Base-by-base conservation (phyloP, 2,329 filamentous ascomycete genomes). In the Claviceps sp. region DNA sequence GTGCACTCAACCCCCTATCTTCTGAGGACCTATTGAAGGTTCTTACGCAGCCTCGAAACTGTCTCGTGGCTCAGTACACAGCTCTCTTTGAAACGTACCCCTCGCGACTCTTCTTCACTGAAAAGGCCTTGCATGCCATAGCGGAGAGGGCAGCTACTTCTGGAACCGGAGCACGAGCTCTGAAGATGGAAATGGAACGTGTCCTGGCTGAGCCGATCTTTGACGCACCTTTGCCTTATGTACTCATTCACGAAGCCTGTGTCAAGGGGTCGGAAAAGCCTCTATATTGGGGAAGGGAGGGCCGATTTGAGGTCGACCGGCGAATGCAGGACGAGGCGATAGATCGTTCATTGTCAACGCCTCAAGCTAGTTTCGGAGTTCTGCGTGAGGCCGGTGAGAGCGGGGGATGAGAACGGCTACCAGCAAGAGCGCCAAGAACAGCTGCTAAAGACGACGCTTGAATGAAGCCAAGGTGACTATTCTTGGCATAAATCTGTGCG, bases 21-120 rank as follows among this genome's bases (percentile, higher is more conserved):
- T 70, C 76, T 14, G 63, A 74, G 24, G 79, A 84, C 54, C 80
- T 98, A 13, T 81, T 91, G 50, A 83, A 90, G 50, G 93, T 98
- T 55, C 76, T 98, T 41, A 96, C 88, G 0, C 91, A 97, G 65
- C 93, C 93, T 1, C 82, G 86, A 53, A 95, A 96, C 69, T 88
- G 84, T 50, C 77, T 98, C 0, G 76, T 95, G 3, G 81, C 84
- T 47, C 93, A 98, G 68, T 97, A 96, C 67, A 86, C 84, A 18
- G 84, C 89, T 2, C 79, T 96, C 1, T 96, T 97, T 63, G 80
- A 85, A 52, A 84, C 80, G 1, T 84, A 82, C 55, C 85, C 93
- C 0, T 88, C 85, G 51, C 84, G 87, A 47, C 73, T 98, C 2
- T 81, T 80, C 57, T 94, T 97, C 69, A 96, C 91, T 0, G 84